These are phyloP conservation scores for Mikania micrantha DNA, from an alignment of 129 eudicot species.

Conservation along the genomic window DNA sequence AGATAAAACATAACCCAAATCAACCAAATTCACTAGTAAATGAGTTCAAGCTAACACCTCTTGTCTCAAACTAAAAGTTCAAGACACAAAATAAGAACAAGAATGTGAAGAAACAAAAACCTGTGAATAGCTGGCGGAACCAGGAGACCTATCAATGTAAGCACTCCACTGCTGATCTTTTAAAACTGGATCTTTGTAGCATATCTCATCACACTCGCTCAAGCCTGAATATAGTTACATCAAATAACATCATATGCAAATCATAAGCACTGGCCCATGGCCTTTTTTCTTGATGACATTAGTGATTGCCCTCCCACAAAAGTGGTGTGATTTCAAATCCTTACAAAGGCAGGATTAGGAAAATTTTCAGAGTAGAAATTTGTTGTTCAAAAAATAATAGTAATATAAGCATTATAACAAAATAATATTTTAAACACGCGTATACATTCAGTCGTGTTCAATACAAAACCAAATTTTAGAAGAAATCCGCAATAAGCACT, in stretches of 20 bases:
- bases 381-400: no score
- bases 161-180: slow-evolving; percentile 88
- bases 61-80: neutral
- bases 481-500: neutral
- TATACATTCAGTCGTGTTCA: neutral
- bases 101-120: slow-evolving; percentile 23
- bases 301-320: no score
- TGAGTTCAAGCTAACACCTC: no score
- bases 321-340: no score
- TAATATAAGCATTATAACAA: no score
- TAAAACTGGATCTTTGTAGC: slow-evolving; percentile 82
- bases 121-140: slow-evolving; percentile 70
- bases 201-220: slow-evolving; percentile 66
- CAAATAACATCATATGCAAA: neutral
- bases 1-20: neutral
- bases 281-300: no score
- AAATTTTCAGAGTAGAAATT: no score
- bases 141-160: slow-evolving; percentile 89
- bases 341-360: no score
- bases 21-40: neutral
- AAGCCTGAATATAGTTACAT: slow-evolving; percentile 35
- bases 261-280: no score
- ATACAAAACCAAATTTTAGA: neutral
- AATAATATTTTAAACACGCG: neutral
- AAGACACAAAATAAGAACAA: neutral